These are phyloP conservation scores for Thyridium curvatum DNA, from an alignment of 2,329 filamentous ascomycete species.

Conservation along the genomic window DNA sequence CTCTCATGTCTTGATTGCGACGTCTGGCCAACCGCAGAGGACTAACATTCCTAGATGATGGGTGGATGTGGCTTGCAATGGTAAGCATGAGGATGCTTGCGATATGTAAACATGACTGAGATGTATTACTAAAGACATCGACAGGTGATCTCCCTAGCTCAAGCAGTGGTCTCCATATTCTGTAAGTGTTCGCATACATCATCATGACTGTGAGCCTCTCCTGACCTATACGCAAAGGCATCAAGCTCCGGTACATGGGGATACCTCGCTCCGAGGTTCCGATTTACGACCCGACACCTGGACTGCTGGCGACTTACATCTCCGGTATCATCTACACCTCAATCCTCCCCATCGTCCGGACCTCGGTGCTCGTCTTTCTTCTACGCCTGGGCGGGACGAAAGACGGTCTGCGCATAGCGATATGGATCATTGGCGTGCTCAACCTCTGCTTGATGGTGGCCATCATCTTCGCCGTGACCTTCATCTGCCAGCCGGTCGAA, in stretches of 20 bases:
- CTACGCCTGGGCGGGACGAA: slow-evolving; percentile 22
- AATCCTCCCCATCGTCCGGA: slow-evolving; percentile 24
- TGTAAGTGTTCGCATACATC: not conserved
- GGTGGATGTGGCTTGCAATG: not conserved
- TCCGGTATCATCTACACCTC: slow-evolving; percentile 24
- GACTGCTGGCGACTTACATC: slow-evolving; percentile 15
- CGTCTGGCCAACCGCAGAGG: not conserved
- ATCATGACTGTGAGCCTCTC: not conserved
- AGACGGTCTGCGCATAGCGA: slow-evolving; percentile 15
- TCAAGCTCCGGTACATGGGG: slow-evolving; percentile 1
- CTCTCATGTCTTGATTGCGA: not conserved
- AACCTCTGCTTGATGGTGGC: slow-evolving; percentile 26
- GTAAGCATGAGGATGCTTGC: too few species aligned
- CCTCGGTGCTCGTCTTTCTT: slow-evolving; percentile 24
- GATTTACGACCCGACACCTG: slow-evolving; percentile 1
- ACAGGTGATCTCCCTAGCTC: not conserved
- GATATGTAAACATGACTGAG: too few species aligned
- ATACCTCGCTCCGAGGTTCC: slow-evolving; percentile 2
- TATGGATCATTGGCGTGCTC: slow-evolving; percentile 23
- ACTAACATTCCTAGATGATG: not conserved
- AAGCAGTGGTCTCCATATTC: not conserved
- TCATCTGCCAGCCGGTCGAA: slow-evolving; percentile 31
- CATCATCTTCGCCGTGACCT: slow-evolving; percentile 28
- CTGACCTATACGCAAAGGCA: not conserved
- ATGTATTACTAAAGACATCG: not conserved